Evolutionary conservation across 257 asterid species (phyloP), one percentile per base, ranked within the genome.

Genomic region (Nicotiana attenuata): DNA sequence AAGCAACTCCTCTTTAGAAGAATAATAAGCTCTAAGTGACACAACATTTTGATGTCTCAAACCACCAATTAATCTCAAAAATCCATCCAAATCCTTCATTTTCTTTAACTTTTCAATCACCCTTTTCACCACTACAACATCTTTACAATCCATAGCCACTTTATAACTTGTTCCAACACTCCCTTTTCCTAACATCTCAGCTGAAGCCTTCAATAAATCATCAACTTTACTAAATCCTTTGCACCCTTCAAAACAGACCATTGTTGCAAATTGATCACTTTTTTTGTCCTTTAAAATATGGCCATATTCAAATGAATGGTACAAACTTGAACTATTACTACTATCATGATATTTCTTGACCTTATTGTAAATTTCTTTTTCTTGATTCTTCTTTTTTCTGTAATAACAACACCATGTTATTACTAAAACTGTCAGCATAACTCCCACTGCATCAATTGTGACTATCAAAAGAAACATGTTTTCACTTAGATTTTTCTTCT

Each of bases 101-200:
- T 69, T 82, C 75, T 53, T 82, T 19, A 77, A 71, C 47, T 81
- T 87, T 68, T 82, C 86, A 80, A 78, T 76, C 10, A 85, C 83
- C 69, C 88, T 80, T 75, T 87, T 87, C 75, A 87, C 90, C 13
- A 85, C 88, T 71, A 85, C 86, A 76, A 66, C 83, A 19, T 63
- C 85, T 60, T 85, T 86, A 59, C 81, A 45, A 15, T 87, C 88
- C 85, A 87, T 79, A 65, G 69, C 90, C 73, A 87, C 90, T 61
- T 81, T 82, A 17, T 87, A 87, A 47, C 85, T 85, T 59, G 90
- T 82, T 64, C 90, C 90, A 26, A 80, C 56, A n/a, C 82, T 82
- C n/a, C 90, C 90, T 65, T 84, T 88, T 5, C 90, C 90, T 50
- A 88, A 64, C 84, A 88, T 86, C 76, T 88, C 90, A 68, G 90